phyloP scores from a whole-genome alignment of 2,329 filamentous ascomycete genomes.

The Kalaharituber pfeilii region DNA sequence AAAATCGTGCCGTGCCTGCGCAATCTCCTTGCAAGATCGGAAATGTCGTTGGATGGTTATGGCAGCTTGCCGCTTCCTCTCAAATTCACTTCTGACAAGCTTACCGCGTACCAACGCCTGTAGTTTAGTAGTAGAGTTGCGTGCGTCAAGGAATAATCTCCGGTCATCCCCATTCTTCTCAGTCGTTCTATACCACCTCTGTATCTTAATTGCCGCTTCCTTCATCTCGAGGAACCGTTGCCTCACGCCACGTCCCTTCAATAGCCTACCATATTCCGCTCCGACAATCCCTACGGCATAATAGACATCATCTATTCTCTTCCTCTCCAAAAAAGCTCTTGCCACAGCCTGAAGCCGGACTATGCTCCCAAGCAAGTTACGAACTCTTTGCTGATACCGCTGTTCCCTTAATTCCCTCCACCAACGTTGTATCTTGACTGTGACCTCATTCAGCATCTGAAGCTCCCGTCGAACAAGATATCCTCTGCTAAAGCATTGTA shows the following conservation, averaged over 20 bases:
- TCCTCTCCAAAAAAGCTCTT: slow-evolving; percentile 28
- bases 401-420: slow-evolving; percentile 14
- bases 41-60: slow-evolving; percentile 30
- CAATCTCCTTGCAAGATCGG: slow-evolving; percentile 20
- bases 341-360: slow-evolving; percentile 30
- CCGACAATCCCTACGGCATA: slow-evolving; percentile 5
- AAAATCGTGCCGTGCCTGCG: slow-evolving; percentile 8
- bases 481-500: slow-evolving; percentile 16
- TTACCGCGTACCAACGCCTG: slow-evolving; percentile 6
- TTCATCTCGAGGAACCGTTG: not conserved
- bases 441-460: not conserved
- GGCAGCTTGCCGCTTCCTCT: slow-evolving; percentile 18
- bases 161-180: slow-evolving; percentile 2
- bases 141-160: slow-evolving; percentile 5
- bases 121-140: slow-evolving; percentile 10
- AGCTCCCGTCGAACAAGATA: slow-evolving; percentile 7
- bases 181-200: slow-evolving; percentile 31
- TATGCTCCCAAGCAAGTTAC: slow-evolving; percentile 23
- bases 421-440: slow-evolving; percentile 5
- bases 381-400: slow-evolving; percentile 13
- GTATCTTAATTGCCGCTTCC: slow-evolving; percentile 35
- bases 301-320: slow-evolving; percentile 19
- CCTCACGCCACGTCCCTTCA: not conserved
- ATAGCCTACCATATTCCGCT: not conserved
- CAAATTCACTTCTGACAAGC: slow-evolving; percentile 3